Evolutionary conservation across 148 eudicot species (phyloP).

Genomic region (Salicornia ramosissima): DNA sequence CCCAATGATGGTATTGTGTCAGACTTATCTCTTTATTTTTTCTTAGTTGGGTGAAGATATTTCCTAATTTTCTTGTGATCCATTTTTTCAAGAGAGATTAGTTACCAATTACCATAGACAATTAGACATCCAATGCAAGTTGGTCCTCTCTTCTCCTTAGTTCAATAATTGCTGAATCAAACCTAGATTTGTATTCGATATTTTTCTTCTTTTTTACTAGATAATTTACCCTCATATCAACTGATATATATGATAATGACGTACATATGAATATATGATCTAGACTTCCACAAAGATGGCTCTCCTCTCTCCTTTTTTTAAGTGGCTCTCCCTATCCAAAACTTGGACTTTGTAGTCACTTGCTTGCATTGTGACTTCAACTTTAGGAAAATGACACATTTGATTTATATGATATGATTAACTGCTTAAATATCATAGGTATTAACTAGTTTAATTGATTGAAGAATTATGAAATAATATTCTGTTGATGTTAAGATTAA

Average conservation of each 20-base stretch:
- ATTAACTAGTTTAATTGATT: too few species aligned
- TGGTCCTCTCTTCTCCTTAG: background rate
- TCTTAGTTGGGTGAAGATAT: too few species aligned
- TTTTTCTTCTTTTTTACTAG: slow-evolving; percentile 4
- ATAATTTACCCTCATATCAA: background rate
- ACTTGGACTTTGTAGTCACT: slow-evolving; percentile 4
- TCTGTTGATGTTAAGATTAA: too few species aligned
- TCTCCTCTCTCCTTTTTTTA: slow-evolving; percentile 1
- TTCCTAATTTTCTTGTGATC: too few species aligned
- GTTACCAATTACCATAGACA: too few species aligned
- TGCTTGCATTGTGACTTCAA: background rate
- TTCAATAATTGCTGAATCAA: background rate
- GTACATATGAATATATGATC: too few species aligned
- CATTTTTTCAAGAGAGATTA: too few species aligned
- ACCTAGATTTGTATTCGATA: slow-evolving; percentile 5
- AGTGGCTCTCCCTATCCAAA: slow-evolving; percentile 14
- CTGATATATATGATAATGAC: slow-evolving; percentile 12
- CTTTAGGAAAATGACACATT: background rate
- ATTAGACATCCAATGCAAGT: too few species aligned
- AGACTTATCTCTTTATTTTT: too few species aligned
- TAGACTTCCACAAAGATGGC: background rate
- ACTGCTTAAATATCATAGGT: too few species aligned
- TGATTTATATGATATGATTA: background rate
- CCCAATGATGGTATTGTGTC: too few species aligned
- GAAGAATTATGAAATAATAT: too few species aligned